Base-by-base conservation (phyloP, 2,329 filamentous ascomycete species). In the Hyphodiscus sp. region DNA sequence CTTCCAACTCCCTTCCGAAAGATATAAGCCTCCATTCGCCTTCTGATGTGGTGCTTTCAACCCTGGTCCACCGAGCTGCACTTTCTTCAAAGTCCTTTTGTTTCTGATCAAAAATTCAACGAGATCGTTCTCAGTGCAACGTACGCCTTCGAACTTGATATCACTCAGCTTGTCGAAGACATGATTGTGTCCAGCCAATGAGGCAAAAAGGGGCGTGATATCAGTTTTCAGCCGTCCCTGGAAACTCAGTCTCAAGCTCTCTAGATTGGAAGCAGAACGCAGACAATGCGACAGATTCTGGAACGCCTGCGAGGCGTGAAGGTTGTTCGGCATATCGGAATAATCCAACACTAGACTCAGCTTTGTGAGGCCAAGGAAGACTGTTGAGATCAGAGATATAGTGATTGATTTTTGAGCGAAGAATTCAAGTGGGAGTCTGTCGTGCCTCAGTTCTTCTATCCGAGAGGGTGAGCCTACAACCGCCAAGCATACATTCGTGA, bases 61-160 rank as follows among this genome's bases (percentile, higher is more conserved):
- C 5, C 74, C 75, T 18, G 69, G 67, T 3, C 74, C 74, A 18
- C 76, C 76, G 10, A 79, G 68, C 2, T 73, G 72, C 8, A 78
- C 62, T 1, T 71, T 68, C 45, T 66, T 61, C 26, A 78, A 65
- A 0, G 5, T 38, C 33, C 71, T 72, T 11, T 68, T 68, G 55
- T 76, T 74, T 3, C 69, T 61, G 18, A 69, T 59, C 20, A 78
- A 54, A 55, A 78, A 77, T 6, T 65, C 58, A 19, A 68, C 69
- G 18, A 78, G 69, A 50, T 74, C 72, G 5, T 69, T 66, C 60
- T 76, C 74, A 43, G 72, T 70, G 59, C 71, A 73, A 1, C 69
- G 68, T 18, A 77, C 64, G 45, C 73, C 73, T 58, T 74, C 70
- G 1, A 78, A 66, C 20, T 67, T 70, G 41, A 78, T 60, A 51